Evolutionary conservation across 352 stramenopile genomes (phyloP).

Genomic region (Pythium guiyangense): DNA sequence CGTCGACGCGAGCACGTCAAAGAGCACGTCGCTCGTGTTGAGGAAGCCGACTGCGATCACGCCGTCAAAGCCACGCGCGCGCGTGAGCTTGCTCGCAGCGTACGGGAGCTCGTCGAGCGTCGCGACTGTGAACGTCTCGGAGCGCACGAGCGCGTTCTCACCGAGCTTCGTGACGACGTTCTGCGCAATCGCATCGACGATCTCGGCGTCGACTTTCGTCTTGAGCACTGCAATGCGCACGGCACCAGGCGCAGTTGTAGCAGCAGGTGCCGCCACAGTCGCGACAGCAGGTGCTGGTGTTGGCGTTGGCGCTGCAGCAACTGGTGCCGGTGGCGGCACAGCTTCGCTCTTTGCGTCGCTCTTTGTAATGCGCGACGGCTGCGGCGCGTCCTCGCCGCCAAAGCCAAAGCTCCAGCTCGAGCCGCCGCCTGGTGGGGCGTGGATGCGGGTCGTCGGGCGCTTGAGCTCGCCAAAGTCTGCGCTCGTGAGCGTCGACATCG

Average conservation of each 20-base stretch:
- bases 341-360: conserved; percentile 1
- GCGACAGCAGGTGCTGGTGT: conserved; percentile 3
- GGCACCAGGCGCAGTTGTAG: conserved; percentile 2
- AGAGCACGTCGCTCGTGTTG: conserved; percentile 58
- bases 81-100: conserved; percentile 75
- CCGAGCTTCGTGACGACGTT: conserved; percentile 54
- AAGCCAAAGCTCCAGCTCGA: conserved; percentile 71
- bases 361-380: conserved; percentile 18
- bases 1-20: conserved; percentile 41
- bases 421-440: conserved; percentile 71
- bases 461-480: conserved; percentile 81
- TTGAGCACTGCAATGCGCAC: conserved; percentile 74
- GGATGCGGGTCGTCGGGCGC: conserved; percentile 76
- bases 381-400: conserved; percentile 23
- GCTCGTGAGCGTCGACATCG: conserved; percentile 83
- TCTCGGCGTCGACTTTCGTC: conserved; percentile 63
- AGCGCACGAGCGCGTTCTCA: conserved; percentile 23
- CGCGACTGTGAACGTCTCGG: conserved; percentile 66
- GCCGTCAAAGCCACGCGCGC: conserved; percentile 57
- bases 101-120: conserved; percentile 74
- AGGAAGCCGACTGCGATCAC: conserved; percentile 81
- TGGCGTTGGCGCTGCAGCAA: conserved; percentile 20
- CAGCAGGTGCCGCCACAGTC: conserved; percentile 2
- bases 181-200: conserved; percentile 68
- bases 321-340: background rate